phyloP scores from a whole-genome alignment of 2,329 filamentous ascomycete genomes.

The Xylariaceae sp. region DNA sequence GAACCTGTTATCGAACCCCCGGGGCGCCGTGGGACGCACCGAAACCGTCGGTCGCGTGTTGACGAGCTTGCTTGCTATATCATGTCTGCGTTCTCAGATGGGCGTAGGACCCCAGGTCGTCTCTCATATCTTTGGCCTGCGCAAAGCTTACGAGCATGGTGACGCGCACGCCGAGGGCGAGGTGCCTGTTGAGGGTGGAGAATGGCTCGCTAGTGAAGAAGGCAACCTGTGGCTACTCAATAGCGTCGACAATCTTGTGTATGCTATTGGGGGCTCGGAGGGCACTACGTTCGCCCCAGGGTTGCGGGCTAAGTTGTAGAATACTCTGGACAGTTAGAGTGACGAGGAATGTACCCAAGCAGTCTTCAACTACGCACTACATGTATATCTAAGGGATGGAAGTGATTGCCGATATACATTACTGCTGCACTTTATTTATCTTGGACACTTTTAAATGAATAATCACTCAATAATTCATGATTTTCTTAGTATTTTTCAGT shows the following conservation, averaged over 20 bases:
- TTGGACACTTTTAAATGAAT: no score
- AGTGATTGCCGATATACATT: no score
- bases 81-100: conserved; percentile 72
- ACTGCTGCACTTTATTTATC: no score
- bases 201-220: conserved; percentile 62
- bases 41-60: conserved; percentile 62
- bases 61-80: conserved; percentile 69
- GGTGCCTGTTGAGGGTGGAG: conserved; percentile 45
- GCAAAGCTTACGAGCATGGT: conserved; percentile 71
- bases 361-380: no score
- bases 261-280: conserved; percentile 35
- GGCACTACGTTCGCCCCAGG: conserved; percentile 56
- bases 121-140: conserved; percentile 75
- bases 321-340: no score
- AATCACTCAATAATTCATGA: no score
- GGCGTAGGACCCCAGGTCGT: conserved; percentile 79
- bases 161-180: conserved; percentile 44
- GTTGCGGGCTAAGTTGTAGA: conserved; percentile 40
- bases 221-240: conserved; percentile 61
- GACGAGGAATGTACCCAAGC: no score
- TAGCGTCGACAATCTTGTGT: conserved; percentile 58
- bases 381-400: no score
- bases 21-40: conserved; percentile 37
- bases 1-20: conserved; percentile 67
- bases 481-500: no score